These are phyloP conservation scores for Uronychia setigera DNA, from an alignment of 73 alveolate species.

Conservation along the genomic window DNA sequence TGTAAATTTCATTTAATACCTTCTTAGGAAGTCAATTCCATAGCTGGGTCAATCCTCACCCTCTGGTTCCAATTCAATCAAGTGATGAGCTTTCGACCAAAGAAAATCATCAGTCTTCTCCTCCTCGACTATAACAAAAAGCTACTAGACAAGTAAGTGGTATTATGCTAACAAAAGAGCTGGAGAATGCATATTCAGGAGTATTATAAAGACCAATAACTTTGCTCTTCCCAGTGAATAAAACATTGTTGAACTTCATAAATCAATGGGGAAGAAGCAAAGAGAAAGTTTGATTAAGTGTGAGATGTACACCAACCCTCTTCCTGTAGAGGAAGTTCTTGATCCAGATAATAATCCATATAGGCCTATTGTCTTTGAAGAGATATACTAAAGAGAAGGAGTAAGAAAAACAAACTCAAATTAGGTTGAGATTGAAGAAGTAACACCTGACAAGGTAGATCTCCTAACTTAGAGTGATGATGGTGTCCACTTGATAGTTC, in stretches of 20 bases:
- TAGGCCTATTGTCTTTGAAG: conserved; percentile 73
- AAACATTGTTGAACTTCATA: conserved; percentile 58
- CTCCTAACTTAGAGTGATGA: neutral
- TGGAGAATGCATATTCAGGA: conserved; percentile 28
- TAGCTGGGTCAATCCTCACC: conserved; percentile 37
- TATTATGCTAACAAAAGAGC: neutral
- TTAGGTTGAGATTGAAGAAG: neutral
- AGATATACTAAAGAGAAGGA: conserved; percentile 55
- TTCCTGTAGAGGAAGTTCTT: neutral
- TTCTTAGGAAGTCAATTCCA: conserved; percentile 28
- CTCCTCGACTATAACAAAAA: neutral
- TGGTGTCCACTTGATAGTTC: conserved; percentile 85
- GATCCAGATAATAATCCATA: neutral
- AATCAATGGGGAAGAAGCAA: conserved; percentile 48
- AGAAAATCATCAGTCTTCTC: neutral
- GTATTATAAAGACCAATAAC: conserved; percentile 46
- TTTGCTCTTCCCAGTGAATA: conserved; percentile 61
- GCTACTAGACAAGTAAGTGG: conserved; percentile 2
- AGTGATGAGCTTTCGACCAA: neutral
- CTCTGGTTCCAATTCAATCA: conserved; percentile 11
- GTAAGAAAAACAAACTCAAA: conserved; percentile 11
- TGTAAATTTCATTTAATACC: neutral
- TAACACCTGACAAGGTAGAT: neutral
- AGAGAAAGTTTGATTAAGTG: conserved; percentile 55
- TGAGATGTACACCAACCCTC: conserved; percentile 55